Evolutionary conservation across 2,329 filamentous ascomycete species (phyloP).

Genomic region (Fusarium solani-melongenae): DNA sequence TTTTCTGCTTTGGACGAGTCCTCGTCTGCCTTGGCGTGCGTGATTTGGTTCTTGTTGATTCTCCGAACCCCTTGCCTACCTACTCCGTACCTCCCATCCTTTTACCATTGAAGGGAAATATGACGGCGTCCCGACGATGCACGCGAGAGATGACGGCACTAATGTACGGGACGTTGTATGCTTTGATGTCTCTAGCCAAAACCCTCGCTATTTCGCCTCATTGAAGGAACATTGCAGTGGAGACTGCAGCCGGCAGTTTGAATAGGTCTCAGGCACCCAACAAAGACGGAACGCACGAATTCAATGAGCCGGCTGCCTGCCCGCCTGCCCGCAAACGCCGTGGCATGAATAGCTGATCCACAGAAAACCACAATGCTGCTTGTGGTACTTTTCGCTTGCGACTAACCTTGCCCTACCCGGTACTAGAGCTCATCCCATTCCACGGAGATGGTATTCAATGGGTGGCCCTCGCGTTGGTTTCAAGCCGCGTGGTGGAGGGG

Average conservation of each 20-base stretch:
- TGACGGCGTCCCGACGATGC: neutral
- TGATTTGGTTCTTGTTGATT: constrained; percentile 4
- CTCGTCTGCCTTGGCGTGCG: neutral
- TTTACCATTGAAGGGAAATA: neutral
- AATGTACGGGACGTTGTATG: neutral
- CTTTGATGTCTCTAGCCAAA: neutral
- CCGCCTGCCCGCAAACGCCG: constrained; percentile 2
- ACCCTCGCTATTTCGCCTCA: neutral
- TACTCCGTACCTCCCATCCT: neutral
- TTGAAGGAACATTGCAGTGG: neutral
- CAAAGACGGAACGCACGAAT: neutral
- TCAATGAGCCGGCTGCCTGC: neutral
- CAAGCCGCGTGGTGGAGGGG: constrained; percentile 21
- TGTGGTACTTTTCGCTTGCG: neutral
- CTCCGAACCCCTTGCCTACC: constrained; percentile 9
- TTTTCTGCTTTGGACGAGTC: constrained; percentile 11
- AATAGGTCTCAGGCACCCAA: neutral
- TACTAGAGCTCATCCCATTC: constrained; percentile 34
- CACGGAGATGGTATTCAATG: constrained; percentile 35
- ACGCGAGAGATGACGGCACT: neutral
- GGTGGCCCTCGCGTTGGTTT: constrained; percentile 29
- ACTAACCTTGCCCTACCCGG: constrained; percentile 31
- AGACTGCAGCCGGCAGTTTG: neutral
- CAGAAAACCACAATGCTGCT: constrained; percentile 2
- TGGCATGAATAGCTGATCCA: constrained; percentile 14